Evolutionary conservation across 768 basidiomycete genomes (phyloP).

Genomic region (Serendipita sp.): DNA sequence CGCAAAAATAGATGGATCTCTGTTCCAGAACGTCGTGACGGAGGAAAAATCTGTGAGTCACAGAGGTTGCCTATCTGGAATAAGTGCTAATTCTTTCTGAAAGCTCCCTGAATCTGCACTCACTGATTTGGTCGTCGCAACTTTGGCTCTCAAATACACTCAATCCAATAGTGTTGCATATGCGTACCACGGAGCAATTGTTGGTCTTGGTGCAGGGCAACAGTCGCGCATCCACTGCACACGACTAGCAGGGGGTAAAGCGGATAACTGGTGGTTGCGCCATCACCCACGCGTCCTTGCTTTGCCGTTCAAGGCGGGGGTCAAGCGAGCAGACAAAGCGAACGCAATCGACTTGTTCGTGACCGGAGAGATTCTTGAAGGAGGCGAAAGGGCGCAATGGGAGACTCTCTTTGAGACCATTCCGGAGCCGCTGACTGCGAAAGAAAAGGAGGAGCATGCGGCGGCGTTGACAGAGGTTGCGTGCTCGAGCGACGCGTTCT

Average conservation of each 20-base stretch:
- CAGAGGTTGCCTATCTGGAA: background rate
- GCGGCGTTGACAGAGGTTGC: constrained; percentile 65
- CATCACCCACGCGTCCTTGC: constrained; percentile 88
- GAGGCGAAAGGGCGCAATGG: constrained; percentile 83
- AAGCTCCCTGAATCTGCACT: constrained; percentile 64
- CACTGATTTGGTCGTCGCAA: constrained; percentile 88
- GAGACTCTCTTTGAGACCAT: constrained; percentile 66
- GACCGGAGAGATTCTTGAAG: constrained; percentile 73
- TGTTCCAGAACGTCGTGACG: constrained; percentile 83
- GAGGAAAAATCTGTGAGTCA: constrained; percentile 63
- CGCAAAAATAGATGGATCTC: constrained; percentile 59
- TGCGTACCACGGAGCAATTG: constrained; percentile 77
- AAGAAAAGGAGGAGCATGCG: constrained; percentile 65
- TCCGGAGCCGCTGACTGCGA: constrained; percentile 46
- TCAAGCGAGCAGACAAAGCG: constrained; percentile 95
- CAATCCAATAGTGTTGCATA: constrained; percentile 99
- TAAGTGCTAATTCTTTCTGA: background rate
- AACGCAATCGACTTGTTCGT: constrained; percentile 98
- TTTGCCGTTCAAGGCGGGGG: constrained; percentile 92
- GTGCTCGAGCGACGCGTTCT: constrained; percentile 96
- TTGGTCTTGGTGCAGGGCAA: constrained; percentile 95
- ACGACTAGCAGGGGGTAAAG: constrained; percentile 89
- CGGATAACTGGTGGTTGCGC: constrained; percentile 99
- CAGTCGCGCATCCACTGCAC: constrained; percentile 99
- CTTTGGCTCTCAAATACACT: constrained; percentile 94